Evolutionary conservation across 2,329 filamentous ascomycete species (phyloP).

Genomic region (Fusarium nematophilum): DNA sequence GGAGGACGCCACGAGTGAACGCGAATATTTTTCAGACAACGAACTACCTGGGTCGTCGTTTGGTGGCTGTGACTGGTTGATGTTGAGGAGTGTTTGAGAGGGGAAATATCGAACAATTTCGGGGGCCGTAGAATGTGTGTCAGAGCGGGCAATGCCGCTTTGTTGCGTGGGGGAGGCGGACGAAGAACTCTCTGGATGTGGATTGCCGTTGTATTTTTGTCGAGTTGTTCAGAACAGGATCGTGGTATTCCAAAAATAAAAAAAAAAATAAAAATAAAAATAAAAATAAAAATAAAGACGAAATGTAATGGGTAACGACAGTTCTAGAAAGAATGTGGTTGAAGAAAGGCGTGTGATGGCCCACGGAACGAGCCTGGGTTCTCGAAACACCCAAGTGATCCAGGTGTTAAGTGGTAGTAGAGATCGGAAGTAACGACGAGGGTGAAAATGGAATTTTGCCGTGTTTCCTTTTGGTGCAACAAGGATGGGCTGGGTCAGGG

Average conservation of each 20-base stretch:
- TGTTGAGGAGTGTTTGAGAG: constrained; percentile 14
- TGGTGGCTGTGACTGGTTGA: constrained; percentile 20
- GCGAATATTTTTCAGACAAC: constrained; percentile 21
- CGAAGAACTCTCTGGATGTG: not conserved
- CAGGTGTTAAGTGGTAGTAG: not conserved
- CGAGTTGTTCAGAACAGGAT: not conserved
- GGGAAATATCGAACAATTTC: constrained; percentile 29
- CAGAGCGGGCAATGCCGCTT: constrained; percentile 24
- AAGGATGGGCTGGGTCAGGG: constrained; percentile 33
- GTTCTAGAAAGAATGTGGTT: constrained; percentile 16
- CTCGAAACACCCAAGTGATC: constrained; percentile 13
- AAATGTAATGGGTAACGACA: constrained; percentile 22
- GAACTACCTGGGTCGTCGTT: constrained; percentile 23
- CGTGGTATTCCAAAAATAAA: not conserved
- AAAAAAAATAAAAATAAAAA: too few species aligned
- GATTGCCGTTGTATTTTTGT: not conserved
- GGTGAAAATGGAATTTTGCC: constrained; percentile 16
- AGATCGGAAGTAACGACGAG: constrained; percentile 19
- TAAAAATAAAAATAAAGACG: too few species aligned
- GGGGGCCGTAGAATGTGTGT: constrained; percentile 27
- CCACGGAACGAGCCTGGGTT: constrained; percentile 13
- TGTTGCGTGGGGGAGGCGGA: constrained; percentile 17
- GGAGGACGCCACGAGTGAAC: constrained; percentile 26
- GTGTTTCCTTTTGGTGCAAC: constrained; percentile 36
- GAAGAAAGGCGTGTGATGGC: constrained; percentile 11